These are phyloP conservation scores for Crithidia fasciculata DNA, from an alignment of 208 protist genomes.

Conservation along the genomic window DNA sequence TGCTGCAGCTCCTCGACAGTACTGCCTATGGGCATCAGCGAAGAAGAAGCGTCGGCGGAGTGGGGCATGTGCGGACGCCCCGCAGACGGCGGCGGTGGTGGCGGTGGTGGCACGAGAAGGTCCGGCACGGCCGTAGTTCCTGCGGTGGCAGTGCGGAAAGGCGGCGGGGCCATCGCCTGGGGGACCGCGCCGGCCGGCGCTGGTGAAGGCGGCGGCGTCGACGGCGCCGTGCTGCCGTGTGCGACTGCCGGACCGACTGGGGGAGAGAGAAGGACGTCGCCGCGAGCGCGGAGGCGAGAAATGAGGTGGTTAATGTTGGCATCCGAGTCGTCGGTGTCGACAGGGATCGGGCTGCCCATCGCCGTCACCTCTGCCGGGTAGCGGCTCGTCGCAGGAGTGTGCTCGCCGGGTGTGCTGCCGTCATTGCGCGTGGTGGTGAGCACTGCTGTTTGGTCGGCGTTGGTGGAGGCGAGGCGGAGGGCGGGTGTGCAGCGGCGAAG, in stretches of 20 bases:
- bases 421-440: constrained; percentile 1
- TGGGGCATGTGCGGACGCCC: too few relatives aligned
- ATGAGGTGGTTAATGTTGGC: constrained; percentile 19
- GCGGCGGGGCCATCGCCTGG: background rate
- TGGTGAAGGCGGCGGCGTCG: constrained; percentile 1
- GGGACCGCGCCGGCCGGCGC: background rate
- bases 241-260: background rate
- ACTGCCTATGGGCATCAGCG: background rate
- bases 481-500: background rate
- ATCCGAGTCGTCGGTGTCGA: constrained; percentile 37
- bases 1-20: background rate
- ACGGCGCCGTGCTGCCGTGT: background rate
- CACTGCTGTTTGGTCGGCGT: background rate
- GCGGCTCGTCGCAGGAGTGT: constrained; percentile 22
- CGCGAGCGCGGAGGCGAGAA: background rate
- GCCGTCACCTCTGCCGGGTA: constrained; percentile 26
- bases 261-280: background rate
- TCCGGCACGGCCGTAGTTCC: background rate
- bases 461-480: background rate
- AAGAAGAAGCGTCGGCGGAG: constrained; percentile 4
- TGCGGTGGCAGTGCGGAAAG: background rate
- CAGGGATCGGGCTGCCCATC: constrained; percentile 44
- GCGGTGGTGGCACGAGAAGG: background rate
- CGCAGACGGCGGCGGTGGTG: too few relatives aligned
- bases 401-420: constrained; percentile 10